These are phyloP conservation scores for Zymoseptoria ardabiliae DNA, from an alignment of 2,329 filamentous ascomycete species.

Conservation along the genomic window DNA sequence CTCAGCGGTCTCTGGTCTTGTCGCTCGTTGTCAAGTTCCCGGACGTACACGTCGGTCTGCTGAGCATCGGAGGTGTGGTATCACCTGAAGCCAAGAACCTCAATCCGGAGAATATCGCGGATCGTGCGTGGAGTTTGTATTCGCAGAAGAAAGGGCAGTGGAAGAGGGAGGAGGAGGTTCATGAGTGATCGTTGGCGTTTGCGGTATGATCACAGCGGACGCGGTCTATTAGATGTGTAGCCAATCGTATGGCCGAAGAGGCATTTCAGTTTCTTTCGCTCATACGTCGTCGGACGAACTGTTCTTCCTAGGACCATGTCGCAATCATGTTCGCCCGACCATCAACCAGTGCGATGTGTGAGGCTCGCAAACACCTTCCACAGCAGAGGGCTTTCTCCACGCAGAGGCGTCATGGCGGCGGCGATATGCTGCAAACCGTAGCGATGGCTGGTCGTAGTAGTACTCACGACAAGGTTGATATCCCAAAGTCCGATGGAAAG, in stretches of 20 bases:
- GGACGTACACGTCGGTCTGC: slow-evolving; percentile 42
- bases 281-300: too few species aligned
- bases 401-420: neutral
- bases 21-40: slow-evolving; percentile 38
- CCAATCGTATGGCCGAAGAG: too few species aligned
- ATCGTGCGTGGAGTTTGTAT: slow-evolving; percentile 40
- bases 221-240: neutral
- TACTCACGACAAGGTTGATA: neutral
- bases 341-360: too few species aligned
- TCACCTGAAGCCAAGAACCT: slow-evolving; percentile 33
- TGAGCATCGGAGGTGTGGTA: slow-evolving; percentile 42
- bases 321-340: too few species aligned
- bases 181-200: slow-evolving; percentile 10
- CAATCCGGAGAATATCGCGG: slow-evolving; percentile 42
- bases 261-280: too few species aligned
- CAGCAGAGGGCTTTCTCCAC: too few species aligned
- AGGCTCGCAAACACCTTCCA: too few species aligned
- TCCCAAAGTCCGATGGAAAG: neutral
- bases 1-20: slow-evolving; percentile 45
- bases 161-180: slow-evolving; percentile 35
- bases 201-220: neutral
- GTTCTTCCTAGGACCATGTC: too few species aligned
- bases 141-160: slow-evolving; percentile 32
- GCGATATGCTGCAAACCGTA: neutral
- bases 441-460: neutral